Conservation (phyloP, 2,329 filamentous ascomycete genomes). For the Pseudocercospora cruenta region DNA sequence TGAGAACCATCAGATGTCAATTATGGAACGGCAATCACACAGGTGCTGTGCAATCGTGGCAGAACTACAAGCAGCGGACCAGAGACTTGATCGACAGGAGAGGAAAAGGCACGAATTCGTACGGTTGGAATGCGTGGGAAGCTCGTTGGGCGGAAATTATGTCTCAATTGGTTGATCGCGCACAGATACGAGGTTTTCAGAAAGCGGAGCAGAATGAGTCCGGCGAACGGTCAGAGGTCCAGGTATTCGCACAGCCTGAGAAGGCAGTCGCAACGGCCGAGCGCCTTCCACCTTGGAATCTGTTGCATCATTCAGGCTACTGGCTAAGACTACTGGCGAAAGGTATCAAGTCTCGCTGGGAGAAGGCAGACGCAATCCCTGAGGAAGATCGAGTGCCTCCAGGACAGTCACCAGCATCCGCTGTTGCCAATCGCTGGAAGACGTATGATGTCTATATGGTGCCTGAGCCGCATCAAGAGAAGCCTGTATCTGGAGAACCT, state of each 20-base stretch:
- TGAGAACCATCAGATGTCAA: conserved; percentile 80
- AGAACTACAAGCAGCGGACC: conserved; percentile 73
- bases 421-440: conserved; percentile 56
- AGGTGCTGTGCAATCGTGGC: conserved; percentile 78
- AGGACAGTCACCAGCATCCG: conserved; percentile 58
- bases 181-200: conserved; percentile 53
- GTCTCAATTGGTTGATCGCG: conserved; percentile 61
- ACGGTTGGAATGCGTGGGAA: conserved; percentile 95
- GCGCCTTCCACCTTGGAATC: conserved; percentile 59
- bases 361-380: conserved; percentile 59
- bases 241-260: conserved; percentile 54
- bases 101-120: conserved; percentile 83
- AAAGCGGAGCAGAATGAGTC: conserved; percentile 18
- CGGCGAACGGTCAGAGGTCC: conserved; percentile 13
- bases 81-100: conserved; percentile 77
- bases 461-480: conserved; percentile 61
- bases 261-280: conserved; percentile 55
- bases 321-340: conserved; percentile 61
- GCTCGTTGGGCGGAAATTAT: conserved; percentile 69
- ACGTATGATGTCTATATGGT: conserved; percentile 65
- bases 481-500: conserved; percentile 46
- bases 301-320: conserved; percentile 65
- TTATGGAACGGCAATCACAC: conserved; percentile 81
- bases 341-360: conserved; percentile 55
- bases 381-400: conserved; percentile 62